These are phyloP conservation scores for Haplosporangium sp. DNA, from an alignment of 371 early-diverging fungal species.

Conservation along the genomic window DNA sequence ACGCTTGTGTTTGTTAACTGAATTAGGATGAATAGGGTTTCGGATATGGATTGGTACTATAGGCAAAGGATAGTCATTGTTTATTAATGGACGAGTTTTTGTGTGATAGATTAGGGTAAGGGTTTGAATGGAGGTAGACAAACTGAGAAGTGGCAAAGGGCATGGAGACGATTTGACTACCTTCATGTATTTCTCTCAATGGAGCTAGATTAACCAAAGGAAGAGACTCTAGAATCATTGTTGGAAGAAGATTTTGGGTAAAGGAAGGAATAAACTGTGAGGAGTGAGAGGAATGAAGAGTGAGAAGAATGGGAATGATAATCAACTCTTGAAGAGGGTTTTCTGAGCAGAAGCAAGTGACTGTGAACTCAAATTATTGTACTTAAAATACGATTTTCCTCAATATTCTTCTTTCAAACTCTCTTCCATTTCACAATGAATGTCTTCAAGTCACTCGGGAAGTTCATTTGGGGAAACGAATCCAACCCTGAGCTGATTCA, in stretches of 20 bases:
- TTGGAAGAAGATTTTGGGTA: not conserved
- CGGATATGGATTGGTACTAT: slow-evolving; percentile 53
- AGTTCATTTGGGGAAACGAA: slow-evolving; percentile 65
- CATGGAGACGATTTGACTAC: not conserved
- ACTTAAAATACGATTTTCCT: not conserved
- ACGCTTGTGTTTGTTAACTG: slow-evolving; percentile 52
- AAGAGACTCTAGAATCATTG: slow-evolving; percentile 45
- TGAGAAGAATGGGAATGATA: not conserved
- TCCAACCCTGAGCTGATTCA: slow-evolving; percentile 61
- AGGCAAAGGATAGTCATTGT: not conserved
- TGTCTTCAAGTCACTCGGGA: slow-evolving; percentile 66
- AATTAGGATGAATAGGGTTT: slow-evolving; percentile 52
- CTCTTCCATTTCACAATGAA: slow-evolving; percentile 23
- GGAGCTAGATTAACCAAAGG: slow-evolving; percentile 50
- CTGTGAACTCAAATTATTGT: not conserved
- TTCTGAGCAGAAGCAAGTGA: slow-evolving; percentile 5
- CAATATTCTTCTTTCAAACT: not conserved
- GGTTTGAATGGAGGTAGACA: not conserved
- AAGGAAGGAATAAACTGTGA: not conserved
- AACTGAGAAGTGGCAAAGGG: not conserved
- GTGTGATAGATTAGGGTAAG: not conserved
- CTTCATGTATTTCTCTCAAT: slow-evolving; percentile 47
- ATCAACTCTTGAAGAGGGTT: too few relatives aligned
- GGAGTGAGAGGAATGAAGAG: not conserved
- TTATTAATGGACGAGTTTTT: not conserved